Evolutionary conservation across 2,329 filamentous ascomycete genomes (phyloP).

Genomic region (Colletotrichum horii): DNA sequence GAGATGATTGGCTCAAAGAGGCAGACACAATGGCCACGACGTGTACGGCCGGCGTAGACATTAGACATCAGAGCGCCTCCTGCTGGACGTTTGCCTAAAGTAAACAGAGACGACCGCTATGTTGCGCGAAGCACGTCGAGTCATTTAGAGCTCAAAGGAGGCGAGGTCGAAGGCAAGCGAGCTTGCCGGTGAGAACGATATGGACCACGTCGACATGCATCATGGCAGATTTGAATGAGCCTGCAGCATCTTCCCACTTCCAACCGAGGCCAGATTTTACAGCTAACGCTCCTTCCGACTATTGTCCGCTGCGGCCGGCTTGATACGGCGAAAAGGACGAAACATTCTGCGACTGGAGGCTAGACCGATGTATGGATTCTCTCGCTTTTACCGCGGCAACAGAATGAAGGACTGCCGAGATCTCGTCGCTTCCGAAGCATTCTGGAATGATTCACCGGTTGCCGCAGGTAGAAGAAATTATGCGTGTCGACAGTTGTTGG

Average conservation of each 20-base stretch:
- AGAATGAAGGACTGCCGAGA: background rate
- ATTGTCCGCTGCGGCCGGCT: background rate
- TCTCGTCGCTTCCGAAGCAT: background rate
- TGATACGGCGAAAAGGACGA: background rate
- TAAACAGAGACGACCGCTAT: background rate
- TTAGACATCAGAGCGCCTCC: background rate
- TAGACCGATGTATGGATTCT: background rate
- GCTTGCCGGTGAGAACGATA: background rate
- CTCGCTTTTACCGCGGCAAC: background rate
- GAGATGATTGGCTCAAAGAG: background rate
- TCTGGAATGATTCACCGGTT: background rate
- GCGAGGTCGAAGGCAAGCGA: background rate
- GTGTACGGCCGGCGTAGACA: background rate
- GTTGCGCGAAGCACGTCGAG: background rate
- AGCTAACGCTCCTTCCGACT: background rate
- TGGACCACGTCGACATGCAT: background rate
- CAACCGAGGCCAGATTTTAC: background rate
- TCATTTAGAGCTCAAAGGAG: background rate
- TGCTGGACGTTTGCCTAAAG: background rate
- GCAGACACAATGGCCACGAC: background rate
- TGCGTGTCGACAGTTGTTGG: background rate
- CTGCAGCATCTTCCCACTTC: background rate
- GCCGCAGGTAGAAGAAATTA: background rate
- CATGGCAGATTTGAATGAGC: background rate
- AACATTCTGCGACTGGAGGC: background rate